Evolutionary conservation across 768 basidiomycete genomes (phyloP).

Genomic region (Lentinula sp.): DNA sequence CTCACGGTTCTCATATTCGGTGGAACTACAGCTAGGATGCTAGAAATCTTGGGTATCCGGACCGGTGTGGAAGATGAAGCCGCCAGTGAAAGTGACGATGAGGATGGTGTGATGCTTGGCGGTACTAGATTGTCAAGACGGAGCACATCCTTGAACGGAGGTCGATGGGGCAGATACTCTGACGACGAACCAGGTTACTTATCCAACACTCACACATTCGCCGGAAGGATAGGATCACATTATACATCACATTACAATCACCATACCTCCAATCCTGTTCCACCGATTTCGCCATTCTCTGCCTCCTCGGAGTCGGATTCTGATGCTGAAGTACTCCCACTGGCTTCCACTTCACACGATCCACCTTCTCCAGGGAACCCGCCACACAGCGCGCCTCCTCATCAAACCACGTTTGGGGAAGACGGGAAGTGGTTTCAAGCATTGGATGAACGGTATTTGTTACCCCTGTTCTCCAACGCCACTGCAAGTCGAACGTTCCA

Average conservation of each 20-base stretch:
- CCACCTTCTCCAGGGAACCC: conserved; percentile 11
- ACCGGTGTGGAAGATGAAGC: conserved; percentile 94
- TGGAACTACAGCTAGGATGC: conserved; percentile 95
- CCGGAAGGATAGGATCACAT: conserved; percentile 47
- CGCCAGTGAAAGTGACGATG: conserved; percentile 47
- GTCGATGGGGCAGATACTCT: conserved; percentile 36
- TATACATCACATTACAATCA: conserved; percentile 60
- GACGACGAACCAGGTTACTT: conserved; percentile 39
- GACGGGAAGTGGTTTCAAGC: conserved; percentile 96
- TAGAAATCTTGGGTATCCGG: conserved; percentile 93
- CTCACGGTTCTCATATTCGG: conserved; percentile 93
- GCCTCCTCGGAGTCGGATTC: conserved; percentile 78
- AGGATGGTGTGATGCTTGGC: conserved; percentile 30
- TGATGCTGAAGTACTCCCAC: conserved; percentile 74
- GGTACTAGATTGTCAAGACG: conserved; percentile 23
- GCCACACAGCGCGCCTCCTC: conserved; percentile 12
- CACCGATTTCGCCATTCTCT: conserved; percentile 39
- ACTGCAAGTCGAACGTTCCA: conserved; percentile 86
- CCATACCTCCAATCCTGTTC: conserved; percentile 26
- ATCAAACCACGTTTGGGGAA: conserved; percentile 32
- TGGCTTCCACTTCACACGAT: conserved; percentile 47
- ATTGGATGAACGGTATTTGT: conserved; percentile 88
- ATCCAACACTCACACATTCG: conserved; percentile 9
- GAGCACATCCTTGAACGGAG: conserved; percentile 21
- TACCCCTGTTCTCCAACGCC: conserved; percentile 90